phyloP scores from a whole-genome alignment of 2,329 filamentous ascomycete species.

The Fusarium buharicum region DNA sequence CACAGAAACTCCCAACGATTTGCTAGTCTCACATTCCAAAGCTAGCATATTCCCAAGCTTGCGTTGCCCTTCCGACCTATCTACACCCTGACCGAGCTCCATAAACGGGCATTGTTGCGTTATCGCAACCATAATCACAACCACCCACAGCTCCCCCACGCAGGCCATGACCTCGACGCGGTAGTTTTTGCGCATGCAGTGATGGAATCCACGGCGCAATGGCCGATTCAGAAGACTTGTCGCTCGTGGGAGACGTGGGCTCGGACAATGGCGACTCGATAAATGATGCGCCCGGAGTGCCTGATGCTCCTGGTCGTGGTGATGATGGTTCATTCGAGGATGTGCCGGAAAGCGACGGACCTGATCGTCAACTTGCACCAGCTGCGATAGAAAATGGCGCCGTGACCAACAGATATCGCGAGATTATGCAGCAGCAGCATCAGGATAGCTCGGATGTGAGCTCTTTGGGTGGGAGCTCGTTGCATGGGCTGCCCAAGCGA shows the following conservation, averaged over 20 bases:
- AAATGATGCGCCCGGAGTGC: constrained; percentile 39
- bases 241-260: constrained; percentile 53
- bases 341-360: constrained; percentile 25
- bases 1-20: background rate
- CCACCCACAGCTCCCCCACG: constrained; percentile 29
- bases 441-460: constrained; percentile 63
- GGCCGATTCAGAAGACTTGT: constrained; percentile 60
- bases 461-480: constrained; percentile 58
- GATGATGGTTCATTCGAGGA: constrained; percentile 30
- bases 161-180: constrained; percentile 44
- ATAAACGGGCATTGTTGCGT: constrained; percentile 29
- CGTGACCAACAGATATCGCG: constrained; percentile 56
- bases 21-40: constrained; percentile 4
- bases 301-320: constrained; percentile 28
- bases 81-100: constrained; percentile 38
- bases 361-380: constrained; percentile 33
- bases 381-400: constrained; percentile 39
- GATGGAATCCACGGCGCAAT: constrained; percentile 58
- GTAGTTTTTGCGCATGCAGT: constrained; percentile 47
- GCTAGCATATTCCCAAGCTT: constrained; percentile 5
- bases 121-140: constrained; percentile 34
- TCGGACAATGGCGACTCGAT: constrained; percentile 57
- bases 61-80: constrained; percentile 34
- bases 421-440: constrained; percentile 55
- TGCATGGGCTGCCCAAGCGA: constrained; percentile 63